Percentiles rank a stretch among this genome's conserved stretches.
Evolutionary conservation across 2,329 filamentous ascomycete genomes (phyloP).

Genomic region (Colletotrichum plurivorum): DNA sequence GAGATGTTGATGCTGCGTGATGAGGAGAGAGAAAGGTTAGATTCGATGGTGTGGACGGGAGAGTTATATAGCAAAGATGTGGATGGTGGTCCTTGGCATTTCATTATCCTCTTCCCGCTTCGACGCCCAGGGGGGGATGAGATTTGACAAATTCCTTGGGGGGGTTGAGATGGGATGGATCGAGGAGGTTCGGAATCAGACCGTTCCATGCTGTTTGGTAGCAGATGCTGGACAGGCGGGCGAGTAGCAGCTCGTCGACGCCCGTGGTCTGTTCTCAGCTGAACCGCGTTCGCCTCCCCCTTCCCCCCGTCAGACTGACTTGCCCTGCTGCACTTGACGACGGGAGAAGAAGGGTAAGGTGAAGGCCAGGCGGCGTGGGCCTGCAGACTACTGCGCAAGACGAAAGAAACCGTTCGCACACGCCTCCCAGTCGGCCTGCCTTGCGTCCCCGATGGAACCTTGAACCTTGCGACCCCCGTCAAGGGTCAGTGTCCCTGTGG

Average conservation of each 20-base stretch:
- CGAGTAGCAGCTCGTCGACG: constrained; percentile 17
- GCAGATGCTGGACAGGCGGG: constrained; percentile 6
- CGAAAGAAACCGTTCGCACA: neutral
- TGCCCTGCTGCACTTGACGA: neutral
- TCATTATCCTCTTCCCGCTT: constrained; percentile 24
- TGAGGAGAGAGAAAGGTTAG: constrained; percentile 15
- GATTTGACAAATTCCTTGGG: constrained; percentile 37
- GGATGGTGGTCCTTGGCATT: constrained; percentile 36
- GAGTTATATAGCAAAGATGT: constrained; percentile 35
- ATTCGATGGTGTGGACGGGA: constrained; percentile 32
- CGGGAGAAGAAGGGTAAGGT: too few species aligned
- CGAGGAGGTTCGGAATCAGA: constrained; percentile 33
- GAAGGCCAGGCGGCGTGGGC: too few species aligned
- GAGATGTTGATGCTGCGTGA: constrained; percentile 38
- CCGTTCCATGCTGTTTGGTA: constrained; percentile 28
- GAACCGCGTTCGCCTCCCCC: constrained; percentile 25
- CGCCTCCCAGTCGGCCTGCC: constrained; percentile 19
- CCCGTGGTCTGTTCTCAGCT: constrained; percentile 35
- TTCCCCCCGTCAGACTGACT: neutral
- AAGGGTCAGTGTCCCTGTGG: constrained; percentile 30
- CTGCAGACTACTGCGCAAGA: neutral
- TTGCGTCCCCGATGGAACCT: constrained; percentile 31
- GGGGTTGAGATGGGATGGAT: constrained; percentile 29
- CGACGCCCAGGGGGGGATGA: constrained; percentile 24
- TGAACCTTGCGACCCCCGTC: constrained; percentile 23